Evolutionary conservation across 2,329 filamentous ascomycete species (phyloP).

Genomic region (Plenodomus biglobosus): DNA sequence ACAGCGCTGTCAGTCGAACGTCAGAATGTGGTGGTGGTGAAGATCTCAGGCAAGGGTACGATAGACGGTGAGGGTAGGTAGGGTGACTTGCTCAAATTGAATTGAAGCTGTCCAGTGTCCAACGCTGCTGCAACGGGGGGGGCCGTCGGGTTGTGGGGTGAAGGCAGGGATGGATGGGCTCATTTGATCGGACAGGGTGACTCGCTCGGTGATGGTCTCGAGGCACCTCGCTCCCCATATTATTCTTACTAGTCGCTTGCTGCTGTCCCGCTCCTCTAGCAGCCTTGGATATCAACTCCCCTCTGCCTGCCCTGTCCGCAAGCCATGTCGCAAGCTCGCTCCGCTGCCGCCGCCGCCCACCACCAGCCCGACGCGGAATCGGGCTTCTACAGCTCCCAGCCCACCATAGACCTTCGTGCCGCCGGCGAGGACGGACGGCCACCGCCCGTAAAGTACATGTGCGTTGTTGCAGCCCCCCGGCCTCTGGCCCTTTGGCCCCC

Average conservation of each 20-base stretch:
- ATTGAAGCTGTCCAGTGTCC: no score
- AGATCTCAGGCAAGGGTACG: no score
- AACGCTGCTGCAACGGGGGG: not conserved
- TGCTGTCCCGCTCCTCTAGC: slow-evolving; percentile 6
- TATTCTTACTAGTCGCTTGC: slow-evolving; percentile 12
- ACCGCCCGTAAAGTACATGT: slow-evolving; percentile 54
- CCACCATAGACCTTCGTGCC: slow-evolving; percentile 50
- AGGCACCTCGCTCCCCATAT: slow-evolving; percentile 20
- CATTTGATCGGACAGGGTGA: not conserved
- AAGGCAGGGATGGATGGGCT: no score
- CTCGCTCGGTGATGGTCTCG: not conserved
- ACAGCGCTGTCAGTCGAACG: no score
- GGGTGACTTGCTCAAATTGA: no score
- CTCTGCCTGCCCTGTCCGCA: slow-evolving; percentile 3
- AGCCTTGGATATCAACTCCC: slow-evolving; percentile 4
- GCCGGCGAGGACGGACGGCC: slow-evolving; percentile 45
- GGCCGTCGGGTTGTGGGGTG: not conserved
- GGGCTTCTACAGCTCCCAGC: slow-evolving; percentile 50
- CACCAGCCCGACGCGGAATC: slow-evolving; percentile 30
- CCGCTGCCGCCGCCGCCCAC: slow-evolving; percentile 15
- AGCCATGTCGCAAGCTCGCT: slow-evolving; percentile 22
- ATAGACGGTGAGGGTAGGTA: no score
- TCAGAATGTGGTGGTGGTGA: no score
- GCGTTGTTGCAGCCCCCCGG: slow-evolving; percentile 23
- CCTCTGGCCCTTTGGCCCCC: no score